A percentile compares a stretch with the other conserved stretches of the same genome.
Evolutionary conservation across 2,329 filamentous ascomycete species (phyloP).

Genomic region (Fusarium agapanthi): DNA sequence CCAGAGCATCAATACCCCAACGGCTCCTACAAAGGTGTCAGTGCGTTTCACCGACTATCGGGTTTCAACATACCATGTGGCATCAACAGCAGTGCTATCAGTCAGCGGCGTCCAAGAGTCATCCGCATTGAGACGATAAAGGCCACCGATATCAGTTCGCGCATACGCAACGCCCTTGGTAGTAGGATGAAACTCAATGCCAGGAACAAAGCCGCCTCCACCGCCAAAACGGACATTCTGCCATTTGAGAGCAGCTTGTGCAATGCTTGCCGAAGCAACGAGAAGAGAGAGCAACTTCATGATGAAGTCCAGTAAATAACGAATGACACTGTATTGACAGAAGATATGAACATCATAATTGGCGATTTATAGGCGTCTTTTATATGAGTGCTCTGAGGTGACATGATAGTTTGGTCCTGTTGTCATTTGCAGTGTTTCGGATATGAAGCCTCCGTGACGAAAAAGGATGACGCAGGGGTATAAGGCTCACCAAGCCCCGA

Average conservation of each 20-base stretch:
- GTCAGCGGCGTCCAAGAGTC: constrained; percentile 33
- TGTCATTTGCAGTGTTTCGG: not conserved
- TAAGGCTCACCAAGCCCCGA: not conserved
- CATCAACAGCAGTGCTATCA: constrained; percentile 14
- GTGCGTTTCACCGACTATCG: rapidly evolving
- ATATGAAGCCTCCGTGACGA: constrained; percentile 9
- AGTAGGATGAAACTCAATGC: constrained; percentile 34
- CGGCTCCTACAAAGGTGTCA: constrained; percentile 51
- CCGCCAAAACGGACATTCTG: constrained; percentile 32
- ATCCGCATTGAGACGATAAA: constrained; percentile 30
- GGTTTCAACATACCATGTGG: constrained; percentile 7
- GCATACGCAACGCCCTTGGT: constrained; percentile 29
- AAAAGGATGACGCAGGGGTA: not conserved
- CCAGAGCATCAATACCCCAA: constrained; percentile 67
- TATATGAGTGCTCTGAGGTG: not conserved
- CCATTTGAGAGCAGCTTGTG: constrained; percentile 22
- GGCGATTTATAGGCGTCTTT: not conserved
- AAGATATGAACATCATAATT: not conserved
- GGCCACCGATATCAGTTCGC: constrained; percentile 29
- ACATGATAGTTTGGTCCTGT: not conserved
- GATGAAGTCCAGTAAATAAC: not conserved
- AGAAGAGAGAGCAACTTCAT: constrained; percentile 25
- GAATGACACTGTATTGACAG: not conserved
- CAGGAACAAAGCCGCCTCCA: constrained; percentile 24
- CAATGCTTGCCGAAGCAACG: constrained; percentile 5